These are phyloP conservation scores for Schoenoplectus tabernaemontani DNA, from an alignment of 202 grass and related monocot genomes.

Conservation along the genomic window DNA sequence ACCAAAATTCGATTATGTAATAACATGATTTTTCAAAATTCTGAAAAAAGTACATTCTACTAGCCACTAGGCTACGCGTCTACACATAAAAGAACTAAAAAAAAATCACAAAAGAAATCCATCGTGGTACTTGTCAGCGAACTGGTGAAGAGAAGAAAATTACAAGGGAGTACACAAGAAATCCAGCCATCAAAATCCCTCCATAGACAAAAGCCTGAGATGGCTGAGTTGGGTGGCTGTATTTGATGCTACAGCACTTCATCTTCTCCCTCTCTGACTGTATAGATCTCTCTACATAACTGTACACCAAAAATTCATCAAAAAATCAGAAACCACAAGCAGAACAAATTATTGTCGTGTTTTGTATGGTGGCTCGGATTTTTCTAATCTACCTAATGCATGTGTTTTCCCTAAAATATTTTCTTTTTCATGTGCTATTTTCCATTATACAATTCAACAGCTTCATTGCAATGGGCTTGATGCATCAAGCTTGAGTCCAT, in stretches of 20 bases:
- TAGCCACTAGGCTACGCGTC: not conserved
- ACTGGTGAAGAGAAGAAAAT: constrained; percentile 98
- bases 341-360: not conserved
- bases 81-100: not conserved
- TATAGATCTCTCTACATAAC: constrained; percentile 70
- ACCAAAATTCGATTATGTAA: not conserved
- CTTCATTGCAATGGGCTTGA: not conserved
- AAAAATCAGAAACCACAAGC: not conserved
- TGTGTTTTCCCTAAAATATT: not conserved
- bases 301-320: constrained; percentile 24
- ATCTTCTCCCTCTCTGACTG: constrained; percentile 67
- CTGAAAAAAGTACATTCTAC: not conserved
- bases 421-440: not conserved
- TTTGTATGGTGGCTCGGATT: not conserved
- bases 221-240: constrained; percentile 57
- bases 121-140: constrained; percentile 31
- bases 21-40: not conserved
- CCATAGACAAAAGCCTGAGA: constrained; percentile 95
- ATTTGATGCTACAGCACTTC: constrained; percentile 87
- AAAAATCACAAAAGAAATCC: not conserved
- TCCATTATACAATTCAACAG: not conserved
- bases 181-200: constrained; percentile 89
- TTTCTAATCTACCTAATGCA: not conserved
- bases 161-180: constrained; percentile 91
- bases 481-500: not conserved